These are phyloP conservation scores for Urochloa ruziziensis DNA, from an alignment of 176 grass and related monocot species.

Conservation along the genomic window DNA sequence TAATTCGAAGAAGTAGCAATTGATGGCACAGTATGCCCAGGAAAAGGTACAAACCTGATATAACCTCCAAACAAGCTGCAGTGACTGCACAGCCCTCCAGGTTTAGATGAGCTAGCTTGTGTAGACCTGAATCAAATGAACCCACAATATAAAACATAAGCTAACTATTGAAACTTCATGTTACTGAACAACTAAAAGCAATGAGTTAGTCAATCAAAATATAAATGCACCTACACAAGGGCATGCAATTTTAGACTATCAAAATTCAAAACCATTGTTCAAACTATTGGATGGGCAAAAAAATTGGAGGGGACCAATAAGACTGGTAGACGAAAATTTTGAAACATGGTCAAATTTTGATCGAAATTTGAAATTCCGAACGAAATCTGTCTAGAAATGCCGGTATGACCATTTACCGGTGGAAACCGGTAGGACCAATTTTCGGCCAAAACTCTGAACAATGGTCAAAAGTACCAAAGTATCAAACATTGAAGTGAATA, in stretches of 20 bases:
- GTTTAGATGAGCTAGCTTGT: constrained; percentile 71
- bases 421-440: too few species aligned
- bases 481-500: constrained; percentile 1
- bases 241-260: neutral
- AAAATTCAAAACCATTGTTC: too few species aligned
- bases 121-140: constrained; percentile 56
- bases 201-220: neutral
- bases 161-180: neutral
- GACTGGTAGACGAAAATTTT: too few species aligned
- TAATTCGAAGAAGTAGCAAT: too few species aligned
- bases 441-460: too few species aligned
- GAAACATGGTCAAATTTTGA: too few species aligned
- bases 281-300: too few species aligned
- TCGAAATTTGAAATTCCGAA: too few species aligned
- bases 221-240: constrained; percentile 4
- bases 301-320: too few species aligned
- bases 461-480: neutral
- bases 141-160: neutral
- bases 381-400: too few species aligned
- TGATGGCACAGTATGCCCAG: neutral
- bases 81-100: constrained; percentile 84
- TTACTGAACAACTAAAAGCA: constrained; percentile 9
- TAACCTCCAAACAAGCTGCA: constrained; percentile 82
- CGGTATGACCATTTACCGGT: too few species aligned
- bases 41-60: constrained; percentile 68